Evolutionary conservation across 805 yeast species (phyloP).

Genomic region (Ogataea nakhonphanomensis): DNA sequence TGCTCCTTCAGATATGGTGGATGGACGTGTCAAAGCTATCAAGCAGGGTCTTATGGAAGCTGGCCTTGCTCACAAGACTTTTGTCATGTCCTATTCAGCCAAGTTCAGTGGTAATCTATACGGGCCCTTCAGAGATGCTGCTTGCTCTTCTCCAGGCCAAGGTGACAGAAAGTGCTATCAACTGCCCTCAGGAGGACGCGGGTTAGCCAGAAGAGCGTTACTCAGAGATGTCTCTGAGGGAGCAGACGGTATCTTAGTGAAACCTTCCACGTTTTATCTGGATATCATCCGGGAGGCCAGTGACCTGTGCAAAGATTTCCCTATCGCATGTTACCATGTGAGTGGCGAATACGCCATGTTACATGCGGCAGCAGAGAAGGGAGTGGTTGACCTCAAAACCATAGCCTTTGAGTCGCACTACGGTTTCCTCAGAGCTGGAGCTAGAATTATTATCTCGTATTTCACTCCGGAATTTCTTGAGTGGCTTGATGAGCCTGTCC

Average conservation of each 20-base stretch:
- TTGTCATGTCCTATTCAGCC: slow-evolving; percentile 92
- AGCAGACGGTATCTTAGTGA: slow-evolving; percentile 91
- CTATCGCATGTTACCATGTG: slow-evolving; percentile 93
- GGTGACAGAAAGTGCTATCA: slow-evolving; percentile 95
- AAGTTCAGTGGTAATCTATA: slow-evolving; percentile 88
- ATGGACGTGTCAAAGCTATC: slow-evolving; percentile 88
- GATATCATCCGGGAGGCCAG: slow-evolving; percentile 90
- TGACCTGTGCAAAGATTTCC: slow-evolving; percentile 75
- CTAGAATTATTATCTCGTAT: slow-evolving; percentile 84
- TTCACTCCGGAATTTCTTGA: slow-evolving; percentile 94
- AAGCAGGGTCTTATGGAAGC: slow-evolving; percentile 79
- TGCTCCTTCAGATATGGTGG: slow-evolving; percentile 98
- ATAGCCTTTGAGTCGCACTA: slow-evolving; percentile 83
- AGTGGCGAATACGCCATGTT: slow-evolving; percentile 97
- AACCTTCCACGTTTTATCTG: slow-evolving; percentile 92
- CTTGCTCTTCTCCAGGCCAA: slow-evolving; percentile 81
- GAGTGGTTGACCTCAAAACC: slow-evolving; percentile 78
- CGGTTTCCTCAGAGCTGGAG: slow-evolving; percentile 95
- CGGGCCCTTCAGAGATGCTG: slow-evolving; percentile 98
- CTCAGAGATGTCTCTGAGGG: slow-evolving; percentile 86
- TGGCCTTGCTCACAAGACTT: slow-evolving; percentile 79
- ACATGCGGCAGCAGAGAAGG: slow-evolving; percentile 97
- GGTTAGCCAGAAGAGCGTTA: slow-evolving; percentile 90
- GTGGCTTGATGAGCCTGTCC: slow-evolving; percentile 59
- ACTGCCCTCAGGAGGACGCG: slow-evolving; percentile 88